phyloP scores from a whole-genome alignment of 768 basidiomycete genomes.

The Phaeotremella fagi region DNA sequence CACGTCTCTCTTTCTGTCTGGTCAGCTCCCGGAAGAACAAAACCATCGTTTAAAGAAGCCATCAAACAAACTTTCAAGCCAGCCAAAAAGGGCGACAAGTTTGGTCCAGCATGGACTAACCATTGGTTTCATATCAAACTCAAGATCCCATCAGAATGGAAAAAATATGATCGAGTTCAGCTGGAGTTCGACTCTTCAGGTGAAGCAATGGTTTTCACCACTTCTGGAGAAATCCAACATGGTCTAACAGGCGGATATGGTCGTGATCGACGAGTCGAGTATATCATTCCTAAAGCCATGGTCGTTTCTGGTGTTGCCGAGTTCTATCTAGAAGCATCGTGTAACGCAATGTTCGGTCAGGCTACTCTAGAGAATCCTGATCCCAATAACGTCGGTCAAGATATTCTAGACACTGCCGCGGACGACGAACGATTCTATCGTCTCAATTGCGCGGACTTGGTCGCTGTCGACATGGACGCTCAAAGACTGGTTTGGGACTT shows the following conservation, averaged over 20 bases:
- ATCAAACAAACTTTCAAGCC: conserved; percentile 73
- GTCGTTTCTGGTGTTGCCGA: conserved; percentile 56
- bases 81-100: conserved; percentile 81
- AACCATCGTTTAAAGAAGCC: conserved; percentile 80
- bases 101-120: conserved; percentile 81
- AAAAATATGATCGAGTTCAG: conserved; percentile 76
- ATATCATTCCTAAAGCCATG: conserved; percentile 73
- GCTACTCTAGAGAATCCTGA: conserved; percentile 79
- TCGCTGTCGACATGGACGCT: conserved; percentile 82
- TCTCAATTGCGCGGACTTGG: conserved; percentile 79
- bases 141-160: conserved; percentile 70
- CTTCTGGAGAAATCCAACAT: conserved; percentile 73
- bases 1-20: conserved; percentile 75
- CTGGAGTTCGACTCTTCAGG: conserved; percentile 96
- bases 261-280: conserved; percentile 86
- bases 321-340: conserved; percentile 42
- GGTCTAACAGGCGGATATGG: conserved; percentile 87
- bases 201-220: conserved; percentile 85
- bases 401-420: conserved; percentile 34
- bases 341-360: conserved; percentile 92
- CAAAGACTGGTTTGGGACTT: conserved; percentile 80
- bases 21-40: conserved; percentile 79
- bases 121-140: conserved; percentile 94
- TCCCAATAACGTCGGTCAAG: conserved; percentile 43
- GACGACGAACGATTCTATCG: conserved; percentile 49